Conservation (phyloP, 2,329 filamentous ascomycete genomes). For the Aspergillus thermomutatus region DNA sequence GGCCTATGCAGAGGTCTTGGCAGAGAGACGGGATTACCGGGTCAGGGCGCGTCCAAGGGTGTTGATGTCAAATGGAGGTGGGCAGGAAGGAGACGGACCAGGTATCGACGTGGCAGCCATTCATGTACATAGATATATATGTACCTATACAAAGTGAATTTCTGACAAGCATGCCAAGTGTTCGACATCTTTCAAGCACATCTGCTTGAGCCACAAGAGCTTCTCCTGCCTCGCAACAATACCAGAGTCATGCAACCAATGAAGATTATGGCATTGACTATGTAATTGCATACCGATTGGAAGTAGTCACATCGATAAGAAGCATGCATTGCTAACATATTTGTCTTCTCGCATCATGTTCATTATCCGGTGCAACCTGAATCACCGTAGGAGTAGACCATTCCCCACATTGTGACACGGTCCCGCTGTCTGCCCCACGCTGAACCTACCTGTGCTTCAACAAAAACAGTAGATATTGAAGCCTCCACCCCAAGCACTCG, state of each 20-base stretch:
- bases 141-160: constrained; percentile 13
- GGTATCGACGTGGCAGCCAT: constrained; percentile 5
- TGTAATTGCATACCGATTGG: too few relatives aligned
- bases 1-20: not conserved
- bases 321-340: not conserved
- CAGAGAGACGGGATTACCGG: not conserved
- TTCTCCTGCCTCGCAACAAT: too few relatives aligned
- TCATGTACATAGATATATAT: constrained; percentile 19
- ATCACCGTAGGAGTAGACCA: not conserved
- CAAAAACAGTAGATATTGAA: not conserved
- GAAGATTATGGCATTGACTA: too few relatives aligned
- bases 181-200: too few relatives aligned
- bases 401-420: not conserved
- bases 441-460: not conserved
- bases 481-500: too few relatives aligned
- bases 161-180: constrained; percentile 1
- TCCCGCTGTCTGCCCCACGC: not conserved
- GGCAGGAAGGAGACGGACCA: not conserved
- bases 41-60: not conserved
- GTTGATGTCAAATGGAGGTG: not conserved
- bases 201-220: too few relatives aligned
- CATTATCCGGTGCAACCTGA: not conserved
- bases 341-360: not conserved
- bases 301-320: too few relatives aligned
- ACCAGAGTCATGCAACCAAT: too few relatives aligned